These are phyloP conservation scores for Rubia yunnanensis DNA, from an alignment of 257 asterid species.

Conservation along the genomic window DNA sequence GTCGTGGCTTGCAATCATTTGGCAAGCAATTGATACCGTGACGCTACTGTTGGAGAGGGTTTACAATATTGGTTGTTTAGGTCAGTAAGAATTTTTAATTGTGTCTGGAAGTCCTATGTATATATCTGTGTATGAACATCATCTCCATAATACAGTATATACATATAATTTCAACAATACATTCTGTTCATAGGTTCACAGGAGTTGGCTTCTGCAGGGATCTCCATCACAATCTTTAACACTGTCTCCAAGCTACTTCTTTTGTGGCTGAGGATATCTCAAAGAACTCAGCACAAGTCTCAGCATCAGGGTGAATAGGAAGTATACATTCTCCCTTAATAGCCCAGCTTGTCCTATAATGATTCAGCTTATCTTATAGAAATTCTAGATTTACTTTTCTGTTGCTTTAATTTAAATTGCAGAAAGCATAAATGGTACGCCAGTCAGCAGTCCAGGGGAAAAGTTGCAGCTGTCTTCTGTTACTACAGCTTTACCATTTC, in stretches of 20 bases:
- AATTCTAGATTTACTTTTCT: slow-evolving; percentile 4
- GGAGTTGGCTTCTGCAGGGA: slow-evolving; percentile 96
- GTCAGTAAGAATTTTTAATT: slow-evolving; percentile 26
- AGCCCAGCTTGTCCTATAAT: not conserved
- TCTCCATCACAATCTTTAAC: slow-evolving; percentile 79
- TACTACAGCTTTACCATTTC: slow-evolving; percentile 77
- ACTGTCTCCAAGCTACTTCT: slow-evolving; percentile 82
- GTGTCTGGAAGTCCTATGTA: not conserved
- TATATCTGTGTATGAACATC: not conserved
- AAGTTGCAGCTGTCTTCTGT: slow-evolving; percentile 81
- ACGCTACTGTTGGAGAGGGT: slow-evolving; percentile 84
- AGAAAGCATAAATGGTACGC: slow-evolving; percentile 20
- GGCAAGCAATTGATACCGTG: slow-evolving; percentile 84
- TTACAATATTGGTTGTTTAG: slow-evolving; percentile 69
- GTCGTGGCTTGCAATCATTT: slow-evolving; percentile 79
- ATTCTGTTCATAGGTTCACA: slow-evolving; percentile 46
- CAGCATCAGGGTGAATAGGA: slow-evolving; percentile 40
- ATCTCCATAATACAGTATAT: not conserved
- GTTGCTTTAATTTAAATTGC: slow-evolving; percentile 12
- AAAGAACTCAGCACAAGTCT: slow-evolving; percentile 41
- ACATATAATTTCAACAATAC: not conserved
- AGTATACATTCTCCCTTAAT: not conserved
- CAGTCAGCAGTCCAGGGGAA: slow-evolving; percentile 21
- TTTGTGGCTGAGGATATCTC: slow-evolving; percentile 94
- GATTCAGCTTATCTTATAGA: not conserved